Evolutionary conservation across 2,329 filamentous ascomycete genomes (phyloP), one percentile per base, ranked within the genome.

Genomic region (Beauveria asiatica): DNA sequence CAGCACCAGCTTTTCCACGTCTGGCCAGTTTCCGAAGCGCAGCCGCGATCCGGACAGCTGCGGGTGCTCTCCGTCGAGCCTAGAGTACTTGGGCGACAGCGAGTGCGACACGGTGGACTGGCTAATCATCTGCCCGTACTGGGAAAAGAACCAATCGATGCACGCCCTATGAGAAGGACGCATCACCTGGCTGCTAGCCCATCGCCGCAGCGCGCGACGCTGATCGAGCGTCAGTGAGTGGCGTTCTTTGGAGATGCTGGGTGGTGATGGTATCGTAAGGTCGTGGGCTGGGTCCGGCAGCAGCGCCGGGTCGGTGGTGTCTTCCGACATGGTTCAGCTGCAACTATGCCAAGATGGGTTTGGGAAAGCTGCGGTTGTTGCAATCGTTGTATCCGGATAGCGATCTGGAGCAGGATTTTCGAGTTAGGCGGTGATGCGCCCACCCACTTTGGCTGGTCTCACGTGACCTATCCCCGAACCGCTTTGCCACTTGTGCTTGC

Each of bases 101-200:
- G 81, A 84, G 68, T 85, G 83, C 51, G 81, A 84, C 48, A 85
- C 83, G 66, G 83, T 85, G 17, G 81, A 84, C 70, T 85, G 83
- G 68, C 81, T 84, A 67, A 85, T 84, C 65, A 78, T 78, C 69
- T 83, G 81, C 69, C 80, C 78, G 67, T 83, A 85, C 68, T 84
- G 77, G 59, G 69, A 69, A 64, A 75, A 78, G 72, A 85, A 85
- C 83, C 83, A 85, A 67, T 85, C 82, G 67, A 85, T 85, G 74
- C 83, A 85, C 39, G 80, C 77, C 70, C 83, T 83, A 70, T 85
- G 83, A 27, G 80, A 82, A 7, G 83, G 83, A 2, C 83, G 79
- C 27, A 80, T 76, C 16, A 78, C 71, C 67, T 85, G 83, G 45
- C 74, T 74, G 65, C 82, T 81, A 25, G 82, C 83, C 83, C 83